Evolutionary conservation across 2,329 filamentous ascomycete species (phyloP).

Genomic region (Eutypella sp.): DNA sequence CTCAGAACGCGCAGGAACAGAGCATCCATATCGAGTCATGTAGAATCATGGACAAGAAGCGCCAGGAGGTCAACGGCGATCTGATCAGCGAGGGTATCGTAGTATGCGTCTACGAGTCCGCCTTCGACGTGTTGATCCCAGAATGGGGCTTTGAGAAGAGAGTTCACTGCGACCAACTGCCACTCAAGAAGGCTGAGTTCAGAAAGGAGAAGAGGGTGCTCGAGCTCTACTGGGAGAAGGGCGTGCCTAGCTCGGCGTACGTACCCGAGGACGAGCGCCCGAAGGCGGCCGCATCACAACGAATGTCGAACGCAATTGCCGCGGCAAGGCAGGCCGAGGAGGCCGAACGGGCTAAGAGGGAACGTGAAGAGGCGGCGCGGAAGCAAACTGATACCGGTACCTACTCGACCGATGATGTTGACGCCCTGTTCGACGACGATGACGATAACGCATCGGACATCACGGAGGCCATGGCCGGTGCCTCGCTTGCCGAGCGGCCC

Average conservation of each 20-base stretch:
- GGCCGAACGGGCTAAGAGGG: slow-evolving; percentile 74
- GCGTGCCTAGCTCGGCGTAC: slow-evolving; percentile 90
- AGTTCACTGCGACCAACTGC: slow-evolving; percentile 96
- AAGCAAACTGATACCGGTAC: slow-evolving; percentile 94
- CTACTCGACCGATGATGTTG: slow-evolving; percentile 86
- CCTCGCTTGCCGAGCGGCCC: slow-evolving; percentile 81
- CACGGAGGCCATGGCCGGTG: slow-evolving; percentile 86
- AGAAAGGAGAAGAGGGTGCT: slow-evolving; percentile 92
- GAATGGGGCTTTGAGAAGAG: slow-evolving; percentile 99
- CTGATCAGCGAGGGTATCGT: slow-evolving; percentile 95
- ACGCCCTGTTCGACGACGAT: slow-evolving; percentile 93
- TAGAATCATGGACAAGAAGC: slow-evolving; percentile 89
- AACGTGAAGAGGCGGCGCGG: slow-evolving; percentile 84
- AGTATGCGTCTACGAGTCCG: slow-evolving; percentile 95
- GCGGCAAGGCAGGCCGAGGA: slow-evolving; percentile 78
- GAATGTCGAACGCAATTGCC: slow-evolving; percentile 68
- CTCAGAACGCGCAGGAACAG: slow-evolving; percentile 95
- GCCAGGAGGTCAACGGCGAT: slow-evolving; percentile 81
- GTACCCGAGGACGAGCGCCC: slow-evolving; percentile 95
- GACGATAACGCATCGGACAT: slow-evolving; percentile 83
- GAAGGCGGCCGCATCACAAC: slow-evolving; percentile 70
- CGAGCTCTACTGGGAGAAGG: slow-evolving; percentile 99
- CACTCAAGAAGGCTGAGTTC: slow-evolving; percentile 98
- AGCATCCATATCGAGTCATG: slow-evolving; percentile 98
- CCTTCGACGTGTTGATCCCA: slow-evolving; percentile 95